Evolutionary conservation across 176 grass and related monocot species (phyloP), one percentile per base, ranked within the genome.

Genomic region (Aegilops sharonensis): DNA sequence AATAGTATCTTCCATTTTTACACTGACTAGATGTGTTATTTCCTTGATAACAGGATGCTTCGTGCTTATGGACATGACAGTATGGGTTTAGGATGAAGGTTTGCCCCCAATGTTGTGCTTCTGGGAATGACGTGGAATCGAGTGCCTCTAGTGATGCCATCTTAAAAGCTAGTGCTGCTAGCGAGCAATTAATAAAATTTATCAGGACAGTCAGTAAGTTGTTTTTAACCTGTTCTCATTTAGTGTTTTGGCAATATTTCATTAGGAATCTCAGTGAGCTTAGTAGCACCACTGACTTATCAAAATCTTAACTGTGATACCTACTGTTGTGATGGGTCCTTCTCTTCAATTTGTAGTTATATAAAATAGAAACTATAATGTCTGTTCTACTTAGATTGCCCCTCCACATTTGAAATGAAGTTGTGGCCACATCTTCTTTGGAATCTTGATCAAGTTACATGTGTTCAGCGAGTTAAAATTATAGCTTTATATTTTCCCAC

Each of bases 81-180:
- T 97, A 79, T 97, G 95, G 92, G 95, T 97, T 47, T 82, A 94
- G 79, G 84, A 97, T 92, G 92, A 92, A 86, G 95, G 95, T 39
- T 87, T 97, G 43, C 89, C 92, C 24, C 89, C 43, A 91, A 13
- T 97, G 95, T 92, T 88, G 90, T 37, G 83, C 92, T 71, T 89
- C 89, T 81, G 92, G 62, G 43, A 90, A 94, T 93, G 95, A 97
- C 66, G 92, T 94, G 70, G 92, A 97, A 85, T 97, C 95, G 75
- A 91, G 95, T 59, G 92, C 92, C 68, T 97, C 95, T 83, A 87
- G 90, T 72, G 90, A 97, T 91, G 90, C 92, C 54, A 94, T 97
- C 81, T 83, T 97, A 80, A 94, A 94, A 75, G 90, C 90, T 32
- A 91, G 77, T 85, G 95, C 95, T 60, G 92, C 95, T 84, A 67